Evolutionary conservation across 2,329 filamentous ascomycete genomes (phyloP).

Genomic region (Sporothrix schenckii): DNA sequence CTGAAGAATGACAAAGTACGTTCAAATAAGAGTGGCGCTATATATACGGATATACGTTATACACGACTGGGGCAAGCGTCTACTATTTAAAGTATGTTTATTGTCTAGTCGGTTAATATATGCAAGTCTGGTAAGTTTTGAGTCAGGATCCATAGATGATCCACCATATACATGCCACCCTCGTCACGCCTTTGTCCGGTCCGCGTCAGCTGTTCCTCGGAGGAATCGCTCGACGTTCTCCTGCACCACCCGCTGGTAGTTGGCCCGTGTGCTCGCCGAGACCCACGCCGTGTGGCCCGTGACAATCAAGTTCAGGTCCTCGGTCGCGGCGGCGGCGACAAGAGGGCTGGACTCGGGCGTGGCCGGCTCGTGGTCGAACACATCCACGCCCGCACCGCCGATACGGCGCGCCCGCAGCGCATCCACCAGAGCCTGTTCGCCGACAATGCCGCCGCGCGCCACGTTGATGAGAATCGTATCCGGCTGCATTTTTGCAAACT

Average conservation of each 20-base stretch:
- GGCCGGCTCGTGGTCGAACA: slow-evolving; percentile 45
- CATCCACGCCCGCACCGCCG: slow-evolving; percentile 44
- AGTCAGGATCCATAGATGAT: no score
- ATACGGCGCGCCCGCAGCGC: slow-evolving; percentile 43
- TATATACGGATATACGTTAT: no score
- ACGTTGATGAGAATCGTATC: slow-evolving; percentile 44
- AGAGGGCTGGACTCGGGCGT: slow-evolving; percentile 33
- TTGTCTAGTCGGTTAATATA: no score
- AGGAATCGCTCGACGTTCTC: slow-evolving; percentile 36
- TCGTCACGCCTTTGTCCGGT: slow-evolving; percentile 31
- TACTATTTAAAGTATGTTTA: no score
- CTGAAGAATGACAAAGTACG: no score
- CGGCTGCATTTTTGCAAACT: slow-evolving; percentile 37
- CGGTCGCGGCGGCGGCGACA: slow-evolving; percentile 30
- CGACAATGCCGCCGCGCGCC: slow-evolving; percentile 43
- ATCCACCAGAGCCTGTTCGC: slow-evolving; percentile 43
- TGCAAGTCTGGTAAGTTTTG: no score
- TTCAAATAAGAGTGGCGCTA: no score
- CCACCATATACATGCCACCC: no score
- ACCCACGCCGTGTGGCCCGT: slow-evolving; percentile 37
- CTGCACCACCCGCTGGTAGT: slow-evolving; percentile 34
- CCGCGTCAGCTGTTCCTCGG: slow-evolving; percentile 10
- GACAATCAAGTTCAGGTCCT: slow-evolving; percentile 34
- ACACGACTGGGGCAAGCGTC: no score
- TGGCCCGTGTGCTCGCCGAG: slow-evolving; percentile 34